These are phyloP conservation scores for Trichoderma orchidacearum DNA, from an alignment of 495 filamentous ascomycete genomes.

Conservation along the genomic window DNA sequence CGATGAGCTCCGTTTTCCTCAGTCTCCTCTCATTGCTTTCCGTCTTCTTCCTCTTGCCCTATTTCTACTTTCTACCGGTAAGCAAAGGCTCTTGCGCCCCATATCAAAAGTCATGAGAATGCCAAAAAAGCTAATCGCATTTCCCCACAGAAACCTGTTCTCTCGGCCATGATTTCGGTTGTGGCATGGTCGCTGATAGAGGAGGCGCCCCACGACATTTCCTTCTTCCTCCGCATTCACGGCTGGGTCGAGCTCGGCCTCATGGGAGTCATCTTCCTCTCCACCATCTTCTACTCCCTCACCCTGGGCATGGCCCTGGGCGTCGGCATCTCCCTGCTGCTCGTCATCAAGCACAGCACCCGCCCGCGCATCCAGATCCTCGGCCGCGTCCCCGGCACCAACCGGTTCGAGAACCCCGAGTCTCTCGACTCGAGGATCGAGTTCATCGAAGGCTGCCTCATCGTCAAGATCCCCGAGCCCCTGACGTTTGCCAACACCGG, in stretches of 20 bases:
- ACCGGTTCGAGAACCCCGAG: conserved; percentile 82
- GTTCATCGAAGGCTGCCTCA: conserved; percentile 80
- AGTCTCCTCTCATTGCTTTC: conserved; percentile 69
- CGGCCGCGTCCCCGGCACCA: conserved; percentile 72
- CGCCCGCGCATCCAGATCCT: conserved; percentile 94
- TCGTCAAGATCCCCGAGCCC: conserved; percentile 95
- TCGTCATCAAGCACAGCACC: conserved; percentile 79
- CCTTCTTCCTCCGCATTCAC: conserved; percentile 75
- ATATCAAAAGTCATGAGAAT: too few species aligned
- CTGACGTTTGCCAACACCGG: conserved; percentile 96
- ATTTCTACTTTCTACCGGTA: conserved; percentile 89
- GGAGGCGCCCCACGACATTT: conserved; percentile 82
- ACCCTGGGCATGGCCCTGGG: conserved; percentile 79
- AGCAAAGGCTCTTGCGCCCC: conserved; percentile 13
- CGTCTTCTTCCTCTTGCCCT: conserved; percentile 71
- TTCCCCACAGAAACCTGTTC: conserved; percentile 67
- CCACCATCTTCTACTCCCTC: conserved; percentile 88
- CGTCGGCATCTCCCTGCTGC: conserved; percentile 74
- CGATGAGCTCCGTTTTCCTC: conserved; percentile 79
- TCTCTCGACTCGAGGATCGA: conserved; percentile 62
- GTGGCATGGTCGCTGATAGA: conserved; percentile 92
- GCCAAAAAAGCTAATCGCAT: conserved; percentile 10
- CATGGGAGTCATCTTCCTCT: conserved; percentile 77
- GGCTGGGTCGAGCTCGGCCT: conserved; percentile 75
- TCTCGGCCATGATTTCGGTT: conserved; percentile 88